phyloP scores from a whole-genome alignment of 2,329 filamentous ascomycete genomes.

The Zymoseptoria passerinii region DNA sequence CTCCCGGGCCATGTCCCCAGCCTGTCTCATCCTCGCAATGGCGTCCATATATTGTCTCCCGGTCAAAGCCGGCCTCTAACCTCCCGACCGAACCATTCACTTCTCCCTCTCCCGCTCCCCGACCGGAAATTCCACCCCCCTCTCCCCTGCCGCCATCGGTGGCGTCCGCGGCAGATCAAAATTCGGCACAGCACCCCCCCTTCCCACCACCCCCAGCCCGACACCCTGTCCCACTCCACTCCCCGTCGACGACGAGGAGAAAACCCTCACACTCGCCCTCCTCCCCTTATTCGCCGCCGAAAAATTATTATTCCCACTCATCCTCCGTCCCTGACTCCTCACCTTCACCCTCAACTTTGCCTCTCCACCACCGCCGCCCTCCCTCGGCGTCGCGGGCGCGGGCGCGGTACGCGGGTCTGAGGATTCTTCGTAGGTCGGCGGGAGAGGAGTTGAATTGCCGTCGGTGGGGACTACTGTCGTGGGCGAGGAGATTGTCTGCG shows the following conservation, averaged over 20 bases:
- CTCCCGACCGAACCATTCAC: background rate
- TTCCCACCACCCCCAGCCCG: background rate
- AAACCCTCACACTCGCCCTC: background rate
- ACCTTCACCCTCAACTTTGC: background rate
- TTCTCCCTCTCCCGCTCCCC: background rate
- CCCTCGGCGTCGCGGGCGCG: background rate
- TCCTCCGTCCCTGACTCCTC: background rate
- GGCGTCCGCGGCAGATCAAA: background rate
- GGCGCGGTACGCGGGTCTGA: conserved; percentile 22
- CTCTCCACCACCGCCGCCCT: background rate
- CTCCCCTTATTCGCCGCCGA: background rate
- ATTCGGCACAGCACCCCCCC: background rate
- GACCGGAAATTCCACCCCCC: background rate
- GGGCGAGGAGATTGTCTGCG: background rate
- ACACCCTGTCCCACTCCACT: background rate
- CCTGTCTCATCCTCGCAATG: no score
- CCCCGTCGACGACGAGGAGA: background rate
- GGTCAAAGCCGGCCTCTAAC: no score
- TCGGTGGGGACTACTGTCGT: no score
- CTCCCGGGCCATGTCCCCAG: no score
- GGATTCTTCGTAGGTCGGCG: conserved; percentile 22
- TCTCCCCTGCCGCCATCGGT: background rate
- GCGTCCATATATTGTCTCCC: no score
- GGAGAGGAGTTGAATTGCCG: no score
- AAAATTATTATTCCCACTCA: background rate